These are phyloP conservation scores for Monosporascus sp. DNA, from an alignment of 2,329 filamentous ascomycete species.

Conservation along the genomic window DNA sequence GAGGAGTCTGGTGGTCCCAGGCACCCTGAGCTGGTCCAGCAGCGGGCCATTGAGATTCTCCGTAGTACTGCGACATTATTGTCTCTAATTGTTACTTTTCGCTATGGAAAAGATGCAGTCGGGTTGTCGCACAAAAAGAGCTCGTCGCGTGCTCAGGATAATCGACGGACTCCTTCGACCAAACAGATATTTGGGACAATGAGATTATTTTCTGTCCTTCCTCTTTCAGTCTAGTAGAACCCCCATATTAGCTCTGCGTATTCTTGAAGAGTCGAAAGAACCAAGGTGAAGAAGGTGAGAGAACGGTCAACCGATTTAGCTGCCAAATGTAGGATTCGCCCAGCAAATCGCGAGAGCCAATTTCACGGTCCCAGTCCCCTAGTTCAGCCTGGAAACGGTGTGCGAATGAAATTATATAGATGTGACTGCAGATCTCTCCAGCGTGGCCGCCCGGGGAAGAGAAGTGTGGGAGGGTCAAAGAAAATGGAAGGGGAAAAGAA, in stretches of 20 bases:
- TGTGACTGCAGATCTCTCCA: no score
- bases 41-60: slow-evolving; percentile 28
- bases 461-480: neutral
- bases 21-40: slow-evolving; percentile 51
- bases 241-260: neutral
- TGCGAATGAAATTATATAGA: no score
- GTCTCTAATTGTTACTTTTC: slow-evolving; percentile 1
- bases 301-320: neutral
- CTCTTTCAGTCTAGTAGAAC: neutral
- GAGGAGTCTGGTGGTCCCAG: slow-evolving; percentile 64
- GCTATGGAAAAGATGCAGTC: slow-evolving; percentile 1
- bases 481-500: neutral
- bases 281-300: neutral
- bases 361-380: neutral
- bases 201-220: slow-evolving; percentile 11
- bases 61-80: slow-evolving; percentile 29
- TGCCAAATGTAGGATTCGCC: neutral
- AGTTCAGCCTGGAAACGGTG: neutral
- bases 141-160: neutral
- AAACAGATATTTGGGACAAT: slow-evolving; percentile 3
- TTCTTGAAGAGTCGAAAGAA: neutral
- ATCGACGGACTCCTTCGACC: neutral
- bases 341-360: neutral
- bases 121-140: slow-evolving; percentile 2
- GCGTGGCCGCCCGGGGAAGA: neutral